Percentiles rank a stretch among this genome's conserved stretches.
Conservation (phyloP, 495 filamentous ascomycete species). For the Trichoderma asperelloides region DNA sequence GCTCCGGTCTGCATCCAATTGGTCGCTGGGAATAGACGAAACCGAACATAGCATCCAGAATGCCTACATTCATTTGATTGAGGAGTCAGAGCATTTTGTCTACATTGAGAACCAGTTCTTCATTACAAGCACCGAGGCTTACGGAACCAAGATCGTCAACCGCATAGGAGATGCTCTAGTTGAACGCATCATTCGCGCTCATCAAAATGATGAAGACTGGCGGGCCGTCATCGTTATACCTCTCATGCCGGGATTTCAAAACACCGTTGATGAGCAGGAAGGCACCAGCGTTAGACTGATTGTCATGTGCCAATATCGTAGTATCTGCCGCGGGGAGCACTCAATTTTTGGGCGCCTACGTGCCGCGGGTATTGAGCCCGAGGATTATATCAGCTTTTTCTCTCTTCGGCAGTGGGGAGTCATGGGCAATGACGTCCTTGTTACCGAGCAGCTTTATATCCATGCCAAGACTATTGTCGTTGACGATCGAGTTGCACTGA, state of each 20-base stretch:
- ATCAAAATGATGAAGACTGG: constrained; percentile 82
- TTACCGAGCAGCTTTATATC: constrained; percentile 96
- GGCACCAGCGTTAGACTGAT: constrained; percentile 91
- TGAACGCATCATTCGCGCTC: constrained; percentile 77
- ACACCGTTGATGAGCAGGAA: constrained; percentile 86
- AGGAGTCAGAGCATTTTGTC: constrained; percentile 91
- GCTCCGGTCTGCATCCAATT: constrained; percentile 76
- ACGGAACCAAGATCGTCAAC: constrained; percentile 82
- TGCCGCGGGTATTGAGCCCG: constrained; percentile 79
- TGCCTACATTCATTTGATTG: constrained; percentile 90
- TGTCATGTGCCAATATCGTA: constrained; percentile 96
- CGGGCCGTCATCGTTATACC: constrained; percentile 90
- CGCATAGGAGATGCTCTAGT: constrained; percentile 92
- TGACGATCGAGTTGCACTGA: constrained; percentile 87
- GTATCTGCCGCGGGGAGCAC: constrained; percentile 87
- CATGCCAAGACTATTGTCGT: constrained; percentile 97
- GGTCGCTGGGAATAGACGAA: constrained; percentile 84
- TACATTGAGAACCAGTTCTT: constrained; percentile 99
- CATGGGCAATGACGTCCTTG: constrained; percentile 67
- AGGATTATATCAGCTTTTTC: constrained; percentile 95
- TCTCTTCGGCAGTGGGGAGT: constrained; percentile 91
- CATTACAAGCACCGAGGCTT: constrained; percentile 84
- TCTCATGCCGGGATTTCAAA: constrained; percentile 96
- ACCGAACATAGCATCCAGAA: constrained; percentile 92
- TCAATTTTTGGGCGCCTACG: constrained; percentile 86